Conservation (phyloP, 1,284 basidiomycete species). For the Sporisorium reilianum region DNA sequence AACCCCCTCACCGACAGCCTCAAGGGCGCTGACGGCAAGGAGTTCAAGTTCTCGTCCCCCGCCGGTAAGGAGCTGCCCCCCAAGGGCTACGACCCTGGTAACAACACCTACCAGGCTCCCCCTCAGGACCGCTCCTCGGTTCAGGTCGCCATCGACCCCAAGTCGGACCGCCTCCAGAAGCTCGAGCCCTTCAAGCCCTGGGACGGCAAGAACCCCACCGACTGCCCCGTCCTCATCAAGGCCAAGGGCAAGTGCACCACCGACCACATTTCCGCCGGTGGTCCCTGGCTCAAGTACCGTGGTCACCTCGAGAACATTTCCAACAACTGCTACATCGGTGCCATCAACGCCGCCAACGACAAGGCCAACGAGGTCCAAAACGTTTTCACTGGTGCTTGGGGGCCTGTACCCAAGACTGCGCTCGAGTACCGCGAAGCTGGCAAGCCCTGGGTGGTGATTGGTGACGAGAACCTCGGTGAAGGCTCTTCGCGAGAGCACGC, state of each 20-base stretch:
- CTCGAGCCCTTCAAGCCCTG: conserved; percentile 90
- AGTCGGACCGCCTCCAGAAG: conserved; percentile 93
- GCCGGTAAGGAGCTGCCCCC: conserved; percentile 91
- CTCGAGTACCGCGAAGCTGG: conserved; percentile 88
- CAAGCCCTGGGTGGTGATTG: conserved; percentile 94
- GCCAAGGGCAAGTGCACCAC: conserved; percentile 97
- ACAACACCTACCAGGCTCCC: conserved; percentile 96
- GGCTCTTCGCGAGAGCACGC: conserved; percentile 98
- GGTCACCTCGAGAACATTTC: conserved; percentile 99
- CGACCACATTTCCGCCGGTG: conserved; percentile 84
- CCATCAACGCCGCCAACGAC: conserved; percentile 92
- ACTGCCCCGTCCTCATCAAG: conserved; percentile 96
- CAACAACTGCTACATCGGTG: conserved; percentile 94
- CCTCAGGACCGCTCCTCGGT: conserved; percentile 86
- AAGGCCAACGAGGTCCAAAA: conserved; percentile 96
- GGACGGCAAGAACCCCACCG: conserved; percentile 90
- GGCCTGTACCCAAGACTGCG: conserved; percentile 84
- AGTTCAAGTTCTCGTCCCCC: conserved; percentile 95
- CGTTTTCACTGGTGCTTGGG: conserved; percentile 87
- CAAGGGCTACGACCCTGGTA: conserved; percentile 92
- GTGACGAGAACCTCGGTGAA: conserved; percentile 89
- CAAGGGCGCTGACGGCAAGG: conserved; percentile 90
- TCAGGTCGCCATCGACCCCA: conserved; percentile 86
- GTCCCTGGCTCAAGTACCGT: conserved; percentile 99
- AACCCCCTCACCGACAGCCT: conserved; percentile 95